Evolutionary conservation across 768 basidiomycete genomes (phyloP), one percentile per base, ranked within the genome.

Genomic region (Pleurotus djamor): DNA sequence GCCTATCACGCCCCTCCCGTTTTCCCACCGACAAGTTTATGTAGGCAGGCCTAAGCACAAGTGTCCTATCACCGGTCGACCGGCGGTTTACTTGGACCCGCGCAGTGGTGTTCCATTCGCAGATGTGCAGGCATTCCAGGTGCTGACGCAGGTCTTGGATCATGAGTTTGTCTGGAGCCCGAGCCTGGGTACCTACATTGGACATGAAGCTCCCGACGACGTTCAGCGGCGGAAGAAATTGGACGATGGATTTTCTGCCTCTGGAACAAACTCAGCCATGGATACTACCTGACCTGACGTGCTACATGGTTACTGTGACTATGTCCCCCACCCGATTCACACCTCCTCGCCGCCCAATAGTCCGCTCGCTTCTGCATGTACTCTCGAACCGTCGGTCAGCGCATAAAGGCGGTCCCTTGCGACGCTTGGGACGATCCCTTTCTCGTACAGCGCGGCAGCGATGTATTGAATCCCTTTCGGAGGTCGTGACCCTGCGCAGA

Each of bases 1-100:
- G 7, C 13, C 21, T 28, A 28, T 28, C 2, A 28, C 3, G 21
- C 3, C 21, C 3, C 3, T 1, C 21, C 3, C 3, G 21, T 38
- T 28, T 67, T 49, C 33, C 38, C 59, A 55, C 64, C 63, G 13
- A n/a, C 7, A 12, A 45, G 47, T 38, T 47, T 60, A 54, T 50
- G 10, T 61, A 94, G 92, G 81, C 28, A 88, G 89, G 13, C 86
- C 86, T 0, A 78, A 78, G 14, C 83, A 81, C 57, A 76, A 70
- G 5, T 96, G 95, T 69, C 84, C 84, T 0, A 83, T 98, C 60
- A 96, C 92, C 0, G 96, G 96, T 2, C 79, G 79, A 45, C 77
- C 79, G 4, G 94, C 94, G 0, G 81, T 75, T 48, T 98, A 98
- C 67, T 68, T 84, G 41, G 94, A 97, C 69, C 94, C 95, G 1